A percentile compares a stretch with the other conserved stretches of the same genome.
Conservation (phyloP, 305 asterid species). For the Stenogyne calaminthoides region DNA sequence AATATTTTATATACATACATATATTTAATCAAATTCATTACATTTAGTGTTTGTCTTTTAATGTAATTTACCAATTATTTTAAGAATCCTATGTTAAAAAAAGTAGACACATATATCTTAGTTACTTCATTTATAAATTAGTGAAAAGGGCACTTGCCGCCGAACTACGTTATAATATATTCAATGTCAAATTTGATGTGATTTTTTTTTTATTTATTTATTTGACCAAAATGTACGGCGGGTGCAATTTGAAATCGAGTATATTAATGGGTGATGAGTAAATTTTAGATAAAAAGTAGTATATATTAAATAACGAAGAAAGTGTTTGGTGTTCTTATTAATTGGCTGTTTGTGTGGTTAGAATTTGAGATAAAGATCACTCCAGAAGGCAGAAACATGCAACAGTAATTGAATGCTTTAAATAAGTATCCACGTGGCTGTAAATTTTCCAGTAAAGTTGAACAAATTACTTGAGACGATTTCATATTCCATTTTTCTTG, state of each 20-base stretch:
- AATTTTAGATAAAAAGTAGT: not conserved
- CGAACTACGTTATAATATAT: not conserved
- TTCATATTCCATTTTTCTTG: not conserved
- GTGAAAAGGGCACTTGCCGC: not conserved
- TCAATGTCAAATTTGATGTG: not conserved
- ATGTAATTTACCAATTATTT: no score
- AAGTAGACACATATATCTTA: not conserved
- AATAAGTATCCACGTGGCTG: not conserved
- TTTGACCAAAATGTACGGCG: not conserved
- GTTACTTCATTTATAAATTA: not conserved
- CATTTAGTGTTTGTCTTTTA: not conserved
- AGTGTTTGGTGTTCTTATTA: not conserved
- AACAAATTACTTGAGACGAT: not conserved
- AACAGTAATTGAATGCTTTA: slow-evolving; percentile 12
- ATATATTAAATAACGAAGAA: not conserved
- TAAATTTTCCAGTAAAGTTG: not conserved
- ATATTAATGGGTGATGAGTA: not conserved
- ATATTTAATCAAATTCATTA: not conserved
- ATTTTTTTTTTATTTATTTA: not conserved
- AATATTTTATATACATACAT: no score
- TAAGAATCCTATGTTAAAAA: not conserved
- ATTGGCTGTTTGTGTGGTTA: slow-evolving; percentile 6
- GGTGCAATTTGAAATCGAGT: not conserved
- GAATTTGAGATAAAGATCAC: slow-evolving; percentile 2
- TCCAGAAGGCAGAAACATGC: not conserved